Percentiles rank a stretch among this genome's conserved stretches.
Evolutionary conservation across 208 protist genomes (phyloP).

Genomic region (Crithidia acanthocephali): DNA sequence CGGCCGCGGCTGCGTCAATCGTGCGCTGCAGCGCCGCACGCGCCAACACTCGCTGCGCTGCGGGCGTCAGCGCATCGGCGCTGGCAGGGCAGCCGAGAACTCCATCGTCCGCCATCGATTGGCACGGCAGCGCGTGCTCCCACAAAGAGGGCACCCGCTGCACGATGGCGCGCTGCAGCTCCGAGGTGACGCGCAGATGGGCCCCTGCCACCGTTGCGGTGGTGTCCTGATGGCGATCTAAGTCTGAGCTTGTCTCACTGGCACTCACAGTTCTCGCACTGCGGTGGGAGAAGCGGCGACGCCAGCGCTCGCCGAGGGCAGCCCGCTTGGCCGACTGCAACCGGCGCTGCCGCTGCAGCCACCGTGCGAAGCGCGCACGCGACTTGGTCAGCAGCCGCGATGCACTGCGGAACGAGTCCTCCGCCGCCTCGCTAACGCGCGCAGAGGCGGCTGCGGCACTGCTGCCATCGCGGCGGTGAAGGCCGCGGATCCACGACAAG

Average conservation of each 20-base stretch:
- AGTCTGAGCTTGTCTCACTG: too few species aligned
- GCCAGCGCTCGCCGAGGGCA: neutral
- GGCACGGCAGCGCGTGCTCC: constrained; percentile 36
- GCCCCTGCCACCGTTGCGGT: neutral
- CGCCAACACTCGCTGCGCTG: neutral
- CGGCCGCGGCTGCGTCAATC: neutral
- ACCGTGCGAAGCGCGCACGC: constrained; percentile 19
- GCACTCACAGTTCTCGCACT: neutral
- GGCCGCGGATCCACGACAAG: constrained; percentile 17
- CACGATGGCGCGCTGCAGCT: constrained; percentile 13
- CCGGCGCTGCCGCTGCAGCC: constrained; percentile 22
- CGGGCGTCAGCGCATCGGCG: neutral
- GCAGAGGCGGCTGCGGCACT: neutral
- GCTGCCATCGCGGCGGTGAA: neutral
- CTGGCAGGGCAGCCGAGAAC: neutral
- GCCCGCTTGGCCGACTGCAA: constrained; percentile 16
- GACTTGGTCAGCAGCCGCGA: constrained; percentile 21
- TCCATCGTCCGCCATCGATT: neutral
- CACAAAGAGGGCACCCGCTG: constrained; percentile 34
- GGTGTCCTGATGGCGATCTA: too few species aligned
- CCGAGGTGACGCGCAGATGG: neutral
- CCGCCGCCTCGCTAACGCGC: neutral
- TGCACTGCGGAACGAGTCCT: constrained; percentile 20
- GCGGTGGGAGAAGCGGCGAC: neutral
- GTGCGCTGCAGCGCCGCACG: neutral